Base-by-base conservation (phyloP, 2,329 filamentous ascomycete genomes). In the Sporothrix pseudoabietina region DNA sequence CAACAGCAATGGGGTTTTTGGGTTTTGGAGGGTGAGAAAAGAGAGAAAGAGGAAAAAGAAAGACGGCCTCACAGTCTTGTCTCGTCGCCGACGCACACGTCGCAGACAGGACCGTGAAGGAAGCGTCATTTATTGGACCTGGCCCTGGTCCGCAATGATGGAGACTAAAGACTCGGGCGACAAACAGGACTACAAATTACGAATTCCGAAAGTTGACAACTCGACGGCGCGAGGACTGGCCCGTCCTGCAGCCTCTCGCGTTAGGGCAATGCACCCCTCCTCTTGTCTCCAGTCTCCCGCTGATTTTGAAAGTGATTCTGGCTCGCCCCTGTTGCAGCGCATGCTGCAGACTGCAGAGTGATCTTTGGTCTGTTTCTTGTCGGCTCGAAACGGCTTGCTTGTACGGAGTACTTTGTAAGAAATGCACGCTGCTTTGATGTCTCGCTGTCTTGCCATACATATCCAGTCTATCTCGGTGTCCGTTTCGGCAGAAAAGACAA, bases 251-350 rank as follows among this genome's bases (percentile, higher is more conserved):
- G 59, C 59, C 61, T 22, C 61, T 65, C 61, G 61, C 61, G 19
- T 65, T 44, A 65, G 61, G 59, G 59, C 59, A 30, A 47, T 49
- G 63, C 63, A 66, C 63, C 44, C 65, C 65, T 52, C 26, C 26
- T 26, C 26, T 26, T 26, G 26, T 26, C 44, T 44, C 59, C 26
- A 44, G 26, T 41, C 26, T 49, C 63, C 9, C 22, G 35, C 41
- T 30, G 44, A 52, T 19, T 26, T 35, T 26, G 0, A 4, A 9
- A 39, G 57, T 39, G 57, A 32, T 61, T 61, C 57, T 19, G 32
- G 41, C 41, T 44, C 41, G 41, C 16, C 32, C 32, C 19, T 10
- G 32, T 63, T 41, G 3, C 35, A 63, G 19, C 35, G 59, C 59
- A 65, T 39, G 59, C 39, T 44, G 35, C 57, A 61, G 12, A 26